Percentiles rank a stretch among this genome's conserved stretches.
phyloP scores from a whole-genome alignment of 2,329 filamentous ascomycete species.

The Dryadomyces quercus-mongolicae region DNA sequence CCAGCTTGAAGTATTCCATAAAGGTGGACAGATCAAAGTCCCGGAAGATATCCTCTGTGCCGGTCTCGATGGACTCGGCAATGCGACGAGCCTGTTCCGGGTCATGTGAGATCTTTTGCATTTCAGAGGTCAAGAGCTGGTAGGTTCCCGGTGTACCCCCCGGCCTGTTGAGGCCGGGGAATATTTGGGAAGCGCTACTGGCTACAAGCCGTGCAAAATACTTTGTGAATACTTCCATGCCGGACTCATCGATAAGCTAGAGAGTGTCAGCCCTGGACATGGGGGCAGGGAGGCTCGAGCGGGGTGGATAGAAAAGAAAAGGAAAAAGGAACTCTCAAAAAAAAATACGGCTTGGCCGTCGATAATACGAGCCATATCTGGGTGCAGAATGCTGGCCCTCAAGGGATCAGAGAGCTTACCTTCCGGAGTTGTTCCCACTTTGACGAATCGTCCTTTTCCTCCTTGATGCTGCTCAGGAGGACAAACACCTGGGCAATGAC shows the following conservation, averaged over 20 bases:
- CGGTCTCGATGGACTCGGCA: constrained; percentile 82
- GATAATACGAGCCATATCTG: too few species aligned
- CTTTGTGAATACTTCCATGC: constrained; percentile 96
- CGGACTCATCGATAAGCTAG: constrained; percentile 90
- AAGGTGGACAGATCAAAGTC: constrained; percentile 96
- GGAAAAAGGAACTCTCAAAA: background rate
- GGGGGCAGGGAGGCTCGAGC: background rate
- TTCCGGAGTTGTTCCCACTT: constrained; percentile 96
- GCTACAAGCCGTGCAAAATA: constrained; percentile 89
- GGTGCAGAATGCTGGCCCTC: too few species aligned
- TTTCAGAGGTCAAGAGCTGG: constrained; percentile 67
- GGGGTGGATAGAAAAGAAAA: too few species aligned
- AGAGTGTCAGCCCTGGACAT: background rate
- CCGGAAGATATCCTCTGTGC: constrained; percentile 84
- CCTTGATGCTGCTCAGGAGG: constrained; percentile 84
- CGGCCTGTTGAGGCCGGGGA: constrained; percentile 63
- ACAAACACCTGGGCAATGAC: constrained; percentile 93
- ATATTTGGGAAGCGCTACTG: constrained; percentile 85
- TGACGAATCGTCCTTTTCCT: constrained; percentile 71
- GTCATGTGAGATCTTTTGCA: constrained; percentile 75
- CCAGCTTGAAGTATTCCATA: constrained; percentile 90
- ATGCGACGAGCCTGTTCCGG: constrained; percentile 78
- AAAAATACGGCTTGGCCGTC: background rate
- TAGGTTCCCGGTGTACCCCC: constrained; percentile 72
- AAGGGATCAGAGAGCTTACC: too few species aligned